Evolutionary conservation across 2,329 filamentous ascomycete species (phyloP).

Genomic region (Alternaria metachromatica): DNA sequence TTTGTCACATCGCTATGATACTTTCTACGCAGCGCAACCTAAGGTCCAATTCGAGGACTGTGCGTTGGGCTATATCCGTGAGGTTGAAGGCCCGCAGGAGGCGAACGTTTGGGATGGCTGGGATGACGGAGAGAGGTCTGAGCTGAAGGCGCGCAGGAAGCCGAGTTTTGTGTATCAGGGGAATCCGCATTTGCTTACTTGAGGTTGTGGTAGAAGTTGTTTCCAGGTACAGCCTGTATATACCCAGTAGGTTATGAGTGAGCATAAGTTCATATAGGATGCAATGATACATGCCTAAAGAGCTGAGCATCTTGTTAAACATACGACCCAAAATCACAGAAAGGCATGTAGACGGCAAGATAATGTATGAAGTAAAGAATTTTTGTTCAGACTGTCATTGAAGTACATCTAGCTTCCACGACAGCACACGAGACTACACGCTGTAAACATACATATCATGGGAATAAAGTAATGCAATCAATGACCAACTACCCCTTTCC

Average conservation of each 20-base stretch:
- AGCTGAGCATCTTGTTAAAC: not conserved
- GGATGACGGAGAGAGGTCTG: not conserved
- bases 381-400: not conserved
- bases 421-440: conserved; percentile 36
- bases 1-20: not conserved
- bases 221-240: not conserved
- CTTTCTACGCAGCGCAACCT: not conserved
- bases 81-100: not conserved
- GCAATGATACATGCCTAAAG: not conserved
- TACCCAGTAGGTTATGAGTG: too few species aligned
- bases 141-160: not conserved
- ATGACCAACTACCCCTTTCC: not conserved
- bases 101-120: not conserved
- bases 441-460: conserved; percentile 37
- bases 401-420: not conserved
- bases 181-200: not conserved
- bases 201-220: not conserved
- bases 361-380: not conserved
- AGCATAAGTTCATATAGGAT: too few species aligned
- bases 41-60: not conserved
- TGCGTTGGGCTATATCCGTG: not conserved
- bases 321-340: not conserved
- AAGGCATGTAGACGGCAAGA: not conserved
- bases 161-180: not conserved
- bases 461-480: conserved; percentile 28